Evolutionary conservation across 2,329 filamentous ascomycete genomes (phyloP).

Genomic region (Beauveria sp.): DNA sequence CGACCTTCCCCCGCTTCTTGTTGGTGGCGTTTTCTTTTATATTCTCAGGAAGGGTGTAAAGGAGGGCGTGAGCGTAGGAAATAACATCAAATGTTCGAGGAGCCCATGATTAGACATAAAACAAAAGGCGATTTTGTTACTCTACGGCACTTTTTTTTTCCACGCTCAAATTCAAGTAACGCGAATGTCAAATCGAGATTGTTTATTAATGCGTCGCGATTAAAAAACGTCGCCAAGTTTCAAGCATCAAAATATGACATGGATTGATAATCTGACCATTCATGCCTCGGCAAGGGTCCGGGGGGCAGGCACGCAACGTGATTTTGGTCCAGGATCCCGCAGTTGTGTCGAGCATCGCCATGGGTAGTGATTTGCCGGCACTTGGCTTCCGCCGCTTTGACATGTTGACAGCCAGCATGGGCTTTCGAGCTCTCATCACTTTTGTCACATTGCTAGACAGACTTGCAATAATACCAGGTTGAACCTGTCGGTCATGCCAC

Average conservation of each 20-base stretch:
- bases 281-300: not conserved
- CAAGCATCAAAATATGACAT: not conserved
- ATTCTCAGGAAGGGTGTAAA: not conserved
- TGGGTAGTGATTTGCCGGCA: not conserved
- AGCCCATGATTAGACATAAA: no score
- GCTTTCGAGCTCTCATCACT: no score
- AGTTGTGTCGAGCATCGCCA: not conserved
- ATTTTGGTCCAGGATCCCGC: not conserved
- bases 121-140: no score
- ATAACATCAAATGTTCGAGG: not conserved
- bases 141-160: no score
- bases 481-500: no score
- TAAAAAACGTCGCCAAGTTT: not conserved
- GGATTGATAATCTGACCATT: not conserved
- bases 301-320: not conserved
- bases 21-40: not conserved
- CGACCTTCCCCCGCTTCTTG: not conserved
- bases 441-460: not conserved
- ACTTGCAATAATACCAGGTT: no score
- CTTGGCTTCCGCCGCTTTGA: not conserved
- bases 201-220: not conserved
- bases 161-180: no score
- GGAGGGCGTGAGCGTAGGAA: not conserved
- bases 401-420: not conserved
- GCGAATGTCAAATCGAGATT: not conserved